Evolutionary conservation across 306 rosid species (phyloP), one percentile per base, ranked within the genome.

Genomic region (Luffa aegyptiaca): DNA sequence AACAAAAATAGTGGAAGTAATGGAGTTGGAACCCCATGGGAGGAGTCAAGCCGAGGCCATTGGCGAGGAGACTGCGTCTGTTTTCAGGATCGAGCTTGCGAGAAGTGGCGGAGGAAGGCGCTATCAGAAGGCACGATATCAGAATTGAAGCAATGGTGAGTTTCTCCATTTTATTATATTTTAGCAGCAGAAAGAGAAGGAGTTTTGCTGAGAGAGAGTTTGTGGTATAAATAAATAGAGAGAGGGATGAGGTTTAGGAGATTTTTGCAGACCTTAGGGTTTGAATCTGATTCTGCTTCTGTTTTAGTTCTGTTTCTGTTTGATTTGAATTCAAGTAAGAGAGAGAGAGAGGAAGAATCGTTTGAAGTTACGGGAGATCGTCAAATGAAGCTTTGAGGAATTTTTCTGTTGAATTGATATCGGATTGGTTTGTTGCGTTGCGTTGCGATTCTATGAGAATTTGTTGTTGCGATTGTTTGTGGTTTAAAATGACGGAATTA

Each of bases 21-120:
- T 3, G 68, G 78, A 61, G 7, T 9, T 0, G 6, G 42, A 63
- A 90, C 93, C 92, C 94, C 94, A 90, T 90, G n/a, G 87, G 90
- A 3, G 94, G 92, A 63, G 92, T 84, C 0, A 5, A 77, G 49
- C 83, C 94, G 58, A 90, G 86, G 57, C 89, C 87, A 86, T 90
- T 90, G 21, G 11, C 75, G 41, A 84, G 39, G 17, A 88, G 73
- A 66, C 44, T 69, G 9, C 75, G 53, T 9, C 36, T 3, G 14
- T 11, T 5, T 9, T 10, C 14, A 31, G 68, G 49, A 39, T 18
- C 49, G n/a, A 69, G 36, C 17, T 69, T 69, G 16, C 53, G 75
- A 69, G 75, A 69, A n/a, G 75, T 10, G 46, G 52, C 35, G 52
- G 71, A 14, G 16, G 59, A 16, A 3, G 18, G 33, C 20, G 71